phyloP scores from a whole-genome alignment of 768 basidiomycete genomes.

The Calocybe gangraenosa region DNA sequence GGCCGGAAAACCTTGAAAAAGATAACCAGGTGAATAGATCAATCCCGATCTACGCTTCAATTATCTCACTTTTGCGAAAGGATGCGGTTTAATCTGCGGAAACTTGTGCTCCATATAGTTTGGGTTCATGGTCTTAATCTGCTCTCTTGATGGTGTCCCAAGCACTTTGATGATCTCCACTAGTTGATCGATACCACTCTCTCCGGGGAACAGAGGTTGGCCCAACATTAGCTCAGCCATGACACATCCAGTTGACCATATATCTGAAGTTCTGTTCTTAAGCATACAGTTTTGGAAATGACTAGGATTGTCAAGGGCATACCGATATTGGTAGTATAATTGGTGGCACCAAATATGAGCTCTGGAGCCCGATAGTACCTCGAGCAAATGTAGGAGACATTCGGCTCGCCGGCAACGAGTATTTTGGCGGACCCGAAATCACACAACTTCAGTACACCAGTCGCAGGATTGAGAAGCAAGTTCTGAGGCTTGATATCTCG shows the following conservation, averaged over 20 bases:
- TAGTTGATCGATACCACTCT: conserved; percentile 97
- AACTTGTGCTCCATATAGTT: conserved; percentile 99
- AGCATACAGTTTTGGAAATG: not conserved
- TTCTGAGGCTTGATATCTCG: conserved; percentile 99
- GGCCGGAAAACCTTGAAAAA: conserved; percentile 87
- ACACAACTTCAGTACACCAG: conserved; percentile 95
- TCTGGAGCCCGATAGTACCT: conserved; percentile 99
- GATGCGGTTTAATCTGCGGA: conserved; percentile 99
- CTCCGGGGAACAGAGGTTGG: conserved; percentile 97
- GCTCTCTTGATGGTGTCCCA: conserved; percentile 96
- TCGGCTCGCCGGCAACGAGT: conserved; percentile 94
- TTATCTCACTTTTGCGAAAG: conserved; percentile 83
- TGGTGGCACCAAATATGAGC: conserved; percentile 98
- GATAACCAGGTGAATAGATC: no score
- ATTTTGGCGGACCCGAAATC: conserved; percentile 99
- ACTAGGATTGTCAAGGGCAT: conserved; percentile 25
- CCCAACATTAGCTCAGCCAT: conserved; percentile 99
- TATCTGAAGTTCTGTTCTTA: conserved; percentile 54
- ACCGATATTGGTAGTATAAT: conserved; percentile 99
- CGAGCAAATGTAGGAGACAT: conserved; percentile 99
- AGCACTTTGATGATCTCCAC: conserved; percentile 99
- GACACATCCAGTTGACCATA: conserved; percentile 99
- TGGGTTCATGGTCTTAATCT: conserved; percentile 99
- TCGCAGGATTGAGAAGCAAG: conserved; percentile 92
- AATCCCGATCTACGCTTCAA: not conserved